A percentile compares a stretch with the other conserved stretches of the same genome.
Evolutionary conservation across 2,329 filamentous ascomycete genomes (phyloP).

Genomic region (Phialemoniopsis sp.): DNA sequence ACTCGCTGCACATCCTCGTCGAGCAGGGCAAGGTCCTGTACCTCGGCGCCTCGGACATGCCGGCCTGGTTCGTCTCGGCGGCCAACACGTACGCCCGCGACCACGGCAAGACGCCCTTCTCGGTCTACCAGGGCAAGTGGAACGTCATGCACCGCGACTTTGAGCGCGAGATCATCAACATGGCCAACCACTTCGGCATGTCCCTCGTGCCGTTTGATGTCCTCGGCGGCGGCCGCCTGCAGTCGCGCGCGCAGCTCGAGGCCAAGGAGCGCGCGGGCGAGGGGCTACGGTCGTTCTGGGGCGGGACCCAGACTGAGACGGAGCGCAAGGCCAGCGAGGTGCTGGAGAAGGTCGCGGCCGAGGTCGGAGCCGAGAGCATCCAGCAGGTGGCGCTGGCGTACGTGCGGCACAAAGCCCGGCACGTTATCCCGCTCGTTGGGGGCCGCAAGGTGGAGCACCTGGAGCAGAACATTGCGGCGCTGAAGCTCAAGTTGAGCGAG

Average conservation of each 20-base stretch:
- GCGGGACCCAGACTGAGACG: conserved; percentile 28
- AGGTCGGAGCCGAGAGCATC: conserved; percentile 50
- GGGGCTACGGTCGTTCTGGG: conserved; percentile 23
- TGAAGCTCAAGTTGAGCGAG: conserved; percentile 42
- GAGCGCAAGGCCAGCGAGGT: conserved; percentile 45
- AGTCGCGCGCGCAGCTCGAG: too few relatives aligned
- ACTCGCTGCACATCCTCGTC: conserved; percentile 17
- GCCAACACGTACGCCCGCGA: conserved; percentile 19
- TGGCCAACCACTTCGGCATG: conserved; percentile 39
- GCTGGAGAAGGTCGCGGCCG: conserved; percentile 54
- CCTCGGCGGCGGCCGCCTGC: conserved; percentile 36
- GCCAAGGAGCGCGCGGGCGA: conserved; percentile 25
- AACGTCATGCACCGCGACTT: conserved; percentile 32
- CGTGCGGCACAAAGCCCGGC: conserved; percentile 28
- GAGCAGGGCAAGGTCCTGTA: conserved; percentile 21
- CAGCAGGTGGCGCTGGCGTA: conserved; percentile 40
- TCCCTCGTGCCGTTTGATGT: conserved; percentile 57
- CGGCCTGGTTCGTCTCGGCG: conserved; percentile 21
- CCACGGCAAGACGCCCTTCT: conserved; percentile 18
- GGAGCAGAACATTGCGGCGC: conserved; percentile 49
- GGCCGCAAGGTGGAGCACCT: conserved; percentile 48
- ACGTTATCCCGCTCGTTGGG: conserved; percentile 51
- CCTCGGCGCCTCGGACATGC: conserved; percentile 22
- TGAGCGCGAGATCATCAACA: conserved; percentile 38
- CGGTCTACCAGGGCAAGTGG: conserved; percentile 37